These are phyloP conservation scores for Aspergillus terreus DNA, from an alignment of 2,329 filamentous ascomycete species.

Conservation along the genomic window DNA sequence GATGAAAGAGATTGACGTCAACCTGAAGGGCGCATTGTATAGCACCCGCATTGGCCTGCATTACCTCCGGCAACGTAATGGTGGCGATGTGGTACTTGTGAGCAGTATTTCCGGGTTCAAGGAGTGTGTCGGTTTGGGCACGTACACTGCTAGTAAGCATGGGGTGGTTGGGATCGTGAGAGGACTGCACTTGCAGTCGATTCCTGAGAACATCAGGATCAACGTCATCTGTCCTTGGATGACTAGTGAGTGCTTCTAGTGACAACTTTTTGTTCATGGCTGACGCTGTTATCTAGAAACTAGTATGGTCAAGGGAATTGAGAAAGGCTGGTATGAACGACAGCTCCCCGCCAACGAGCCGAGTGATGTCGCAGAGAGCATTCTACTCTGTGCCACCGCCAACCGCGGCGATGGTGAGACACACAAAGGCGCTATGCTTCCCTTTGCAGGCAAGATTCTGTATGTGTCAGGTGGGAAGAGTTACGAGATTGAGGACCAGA, in stretches of 20 bases:
- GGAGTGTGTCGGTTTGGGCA: constrained; percentile 14
- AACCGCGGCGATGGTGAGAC: constrained; percentile 10
- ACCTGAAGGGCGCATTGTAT: constrained; percentile 17
- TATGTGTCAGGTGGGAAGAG: constrained; percentile 21
- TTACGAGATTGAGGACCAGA: constrained; percentile 22
- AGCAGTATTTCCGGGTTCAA: constrained; percentile 22
- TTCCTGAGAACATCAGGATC: background rate
- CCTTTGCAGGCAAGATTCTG: constrained; percentile 21
- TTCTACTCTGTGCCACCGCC: constrained; percentile 18
- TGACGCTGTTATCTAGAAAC: constrained; percentile 8
- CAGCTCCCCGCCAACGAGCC: constrained; percentile 20
- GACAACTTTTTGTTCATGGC: background rate
- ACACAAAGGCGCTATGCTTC: constrained; percentile 13
- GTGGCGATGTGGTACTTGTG: constrained; percentile 17
- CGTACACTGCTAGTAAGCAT: constrained; percentile 23
- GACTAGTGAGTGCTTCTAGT: background rate
- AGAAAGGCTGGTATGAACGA: constrained; percentile 19
- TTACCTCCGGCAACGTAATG: constrained; percentile 14
- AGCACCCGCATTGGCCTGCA: constrained; percentile 18
- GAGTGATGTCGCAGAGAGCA: constrained; percentile 18
- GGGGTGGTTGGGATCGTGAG: constrained; percentile 23
- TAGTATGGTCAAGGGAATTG: constrained; percentile 13
- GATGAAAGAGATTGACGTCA: constrained; percentile 19
- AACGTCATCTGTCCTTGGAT: background rate
- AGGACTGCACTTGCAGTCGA: constrained; percentile 15